These are phyloP conservation scores for Pichia scutulata DNA, from an alignment of 805 yeast genomes.

Conservation along the genomic window DNA sequence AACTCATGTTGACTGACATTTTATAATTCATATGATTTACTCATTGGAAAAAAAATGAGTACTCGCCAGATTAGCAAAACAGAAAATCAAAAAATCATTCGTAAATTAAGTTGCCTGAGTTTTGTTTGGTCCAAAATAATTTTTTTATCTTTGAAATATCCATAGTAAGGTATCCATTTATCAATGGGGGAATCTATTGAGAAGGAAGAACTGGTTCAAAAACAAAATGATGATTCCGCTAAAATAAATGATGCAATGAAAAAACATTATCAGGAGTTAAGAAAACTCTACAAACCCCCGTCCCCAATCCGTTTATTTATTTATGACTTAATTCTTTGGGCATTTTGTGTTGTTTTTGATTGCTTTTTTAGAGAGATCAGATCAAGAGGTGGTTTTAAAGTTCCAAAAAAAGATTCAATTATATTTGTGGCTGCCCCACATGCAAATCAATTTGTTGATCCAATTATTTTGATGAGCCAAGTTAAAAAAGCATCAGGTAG, in stretches of 20 bases:
- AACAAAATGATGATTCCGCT: background rate
- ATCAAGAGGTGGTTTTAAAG: constrained; percentile 59
- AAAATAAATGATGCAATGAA: background rate
- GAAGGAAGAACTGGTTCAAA: background rate
- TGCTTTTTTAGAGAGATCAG: constrained; percentile 70
- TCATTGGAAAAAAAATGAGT: background rate
- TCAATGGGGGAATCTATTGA: background rate
- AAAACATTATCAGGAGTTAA: constrained; percentile 10
- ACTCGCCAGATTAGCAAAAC: background rate
- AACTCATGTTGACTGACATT: background rate
- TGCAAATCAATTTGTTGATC: constrained; percentile 79
- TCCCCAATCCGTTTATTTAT: constrained; percentile 31
- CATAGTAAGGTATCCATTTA: background rate
- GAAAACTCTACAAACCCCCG: constrained; percentile 30
- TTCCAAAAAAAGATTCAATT: constrained; percentile 58
- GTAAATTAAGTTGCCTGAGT: background rate
- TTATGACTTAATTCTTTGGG: constrained; percentile 48
- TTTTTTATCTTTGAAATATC: no score
- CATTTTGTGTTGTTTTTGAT: constrained; percentile 37
- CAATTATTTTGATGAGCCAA: constrained; percentile 72
- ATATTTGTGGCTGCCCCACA: constrained; percentile 78
- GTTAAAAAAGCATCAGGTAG: constrained; percentile 45
- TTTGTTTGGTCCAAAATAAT: background rate
- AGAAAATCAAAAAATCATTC: no score
- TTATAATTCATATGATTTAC: no score